Conservation (phyloP, 169 alveolate genomes). For the Plasmodium cynomolgi region DNA sequence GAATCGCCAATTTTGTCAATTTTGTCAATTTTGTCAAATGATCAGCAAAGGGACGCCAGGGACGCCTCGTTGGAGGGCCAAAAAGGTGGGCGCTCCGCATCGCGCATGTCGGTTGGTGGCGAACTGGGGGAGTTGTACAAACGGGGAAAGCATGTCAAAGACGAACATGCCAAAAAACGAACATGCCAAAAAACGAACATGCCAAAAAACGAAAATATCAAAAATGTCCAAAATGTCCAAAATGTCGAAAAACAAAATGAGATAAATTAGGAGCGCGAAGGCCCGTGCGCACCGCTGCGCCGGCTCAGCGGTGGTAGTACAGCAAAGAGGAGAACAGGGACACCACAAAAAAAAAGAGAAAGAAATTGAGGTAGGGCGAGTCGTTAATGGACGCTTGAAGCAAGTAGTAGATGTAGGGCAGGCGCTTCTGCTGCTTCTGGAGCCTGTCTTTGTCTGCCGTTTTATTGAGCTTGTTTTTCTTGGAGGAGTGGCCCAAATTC, state of each 20-base stretch:
- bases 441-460: not conserved
- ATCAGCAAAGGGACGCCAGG: too few species aligned
- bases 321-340: slow-evolving; percentile 37
- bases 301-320: slow-evolving; percentile 19
- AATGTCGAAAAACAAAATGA: not conserved
- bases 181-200: not conserved
- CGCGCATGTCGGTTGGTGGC: not conserved
- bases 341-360: slow-evolving; percentile 31
- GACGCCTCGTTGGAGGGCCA: not conserved
- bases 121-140: not conserved
- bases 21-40: not conserved
- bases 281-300: not conserved
- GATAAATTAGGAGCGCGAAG: not conserved
- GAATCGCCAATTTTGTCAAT: too few species aligned
- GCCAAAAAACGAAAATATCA: not conserved
- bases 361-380: slow-evolving; percentile 40
- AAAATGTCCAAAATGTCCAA: too few species aligned
- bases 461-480: not conserved
- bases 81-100: not conserved
- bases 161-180: not conserved
- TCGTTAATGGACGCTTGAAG: slow-evolving; percentile 16
- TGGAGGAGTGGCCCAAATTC: not conserved
- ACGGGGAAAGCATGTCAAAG: not conserved
- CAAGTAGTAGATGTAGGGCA: slow-evolving; percentile 23
- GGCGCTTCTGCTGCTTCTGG: slow-evolving; percentile 14